Percentiles rank a stretch among this genome's conserved stretches.
Evolutionary conservation across 257 asterid species (phyloP).

Genomic region (Solanum dulcamara): DNA sequence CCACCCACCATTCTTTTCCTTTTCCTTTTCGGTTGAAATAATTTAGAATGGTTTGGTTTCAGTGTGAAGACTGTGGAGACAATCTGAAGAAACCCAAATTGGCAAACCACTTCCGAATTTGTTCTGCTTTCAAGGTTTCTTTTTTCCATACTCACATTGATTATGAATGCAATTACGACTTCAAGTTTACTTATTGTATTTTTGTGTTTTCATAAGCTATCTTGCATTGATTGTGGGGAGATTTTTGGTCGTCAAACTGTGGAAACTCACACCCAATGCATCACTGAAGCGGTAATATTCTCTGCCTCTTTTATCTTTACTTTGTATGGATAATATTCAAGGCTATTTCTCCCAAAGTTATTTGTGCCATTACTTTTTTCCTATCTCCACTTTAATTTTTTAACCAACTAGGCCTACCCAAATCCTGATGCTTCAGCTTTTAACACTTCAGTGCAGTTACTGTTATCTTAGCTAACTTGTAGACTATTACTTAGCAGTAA

Average conservation of each 20-base stretch:
- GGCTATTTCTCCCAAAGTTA: not conserved
- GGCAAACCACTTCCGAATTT: conserved; percentile 65
- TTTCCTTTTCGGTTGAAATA: not conserved
- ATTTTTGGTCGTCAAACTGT: conserved; percentile 58
- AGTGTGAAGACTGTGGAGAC: conserved; percentile 96
- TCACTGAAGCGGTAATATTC: conserved; percentile 62
- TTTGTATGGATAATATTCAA: not conserved
- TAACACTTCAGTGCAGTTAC: not conserved
- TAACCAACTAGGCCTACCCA: not conserved
- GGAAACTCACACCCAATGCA: conserved; percentile 83
- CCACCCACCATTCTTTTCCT: not conserved
- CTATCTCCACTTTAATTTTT: not conserved
- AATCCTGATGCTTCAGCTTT: not conserved
- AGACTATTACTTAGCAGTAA: not conserved
- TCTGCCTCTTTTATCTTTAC: not conserved
- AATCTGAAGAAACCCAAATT: conserved; percentile 89
- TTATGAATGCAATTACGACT: not conserved
- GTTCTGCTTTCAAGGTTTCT: conserved; percentile 84
- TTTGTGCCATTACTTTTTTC: not conserved
- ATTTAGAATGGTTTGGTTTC: conserved; percentile 86
- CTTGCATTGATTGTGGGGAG: conserved; percentile 94
- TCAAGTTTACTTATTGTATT: not conserved
- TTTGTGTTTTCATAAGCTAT: conserved; percentile 27
- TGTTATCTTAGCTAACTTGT: not conserved
- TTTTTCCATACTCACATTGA: not conserved